These are phyloP conservation scores for Brasilioporus rufonigricans DNA, from an alignment of 768 basidiomycete species.

Conservation along the genomic window DNA sequence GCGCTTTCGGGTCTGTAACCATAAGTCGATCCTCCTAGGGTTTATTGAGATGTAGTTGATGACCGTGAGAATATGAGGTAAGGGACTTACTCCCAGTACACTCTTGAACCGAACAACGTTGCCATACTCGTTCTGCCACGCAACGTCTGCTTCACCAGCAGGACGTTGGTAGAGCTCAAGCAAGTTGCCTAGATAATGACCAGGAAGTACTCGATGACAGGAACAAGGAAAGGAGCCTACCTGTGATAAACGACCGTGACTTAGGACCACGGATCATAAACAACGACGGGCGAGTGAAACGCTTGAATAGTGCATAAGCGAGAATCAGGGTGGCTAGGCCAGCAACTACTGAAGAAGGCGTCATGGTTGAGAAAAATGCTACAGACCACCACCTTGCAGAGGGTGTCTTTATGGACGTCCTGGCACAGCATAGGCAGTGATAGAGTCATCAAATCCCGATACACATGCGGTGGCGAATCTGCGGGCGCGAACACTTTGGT, in stretches of 20 bases:
- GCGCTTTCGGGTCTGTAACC: not conserved
- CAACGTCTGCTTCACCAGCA: constrained; percentile 28
- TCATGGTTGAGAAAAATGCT: not conserved
- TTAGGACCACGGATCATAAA: constrained; percentile 13
- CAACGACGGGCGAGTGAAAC: constrained; percentile 4
- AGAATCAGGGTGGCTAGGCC: not conserved
- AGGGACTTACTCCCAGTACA: constrained; percentile 19
- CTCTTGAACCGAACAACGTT: constrained; percentile 24
- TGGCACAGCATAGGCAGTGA: not conserved
- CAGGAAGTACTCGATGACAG: constrained; percentile 10
- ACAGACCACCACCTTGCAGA: not conserved
- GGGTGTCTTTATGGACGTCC: not conserved
- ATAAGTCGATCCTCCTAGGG: not conserved
- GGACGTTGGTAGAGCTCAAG: constrained; percentile 23
- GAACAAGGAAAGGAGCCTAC: not conserved
- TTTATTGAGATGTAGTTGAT: not conserved
- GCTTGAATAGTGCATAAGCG: not conserved
- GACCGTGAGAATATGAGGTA: not conserved
- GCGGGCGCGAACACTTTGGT: not conserved
- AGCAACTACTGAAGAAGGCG: not conserved
- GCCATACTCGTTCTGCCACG: constrained; percentile 30
- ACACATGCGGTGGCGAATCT: not conserved
- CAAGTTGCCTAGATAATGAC: constrained; percentile 22
- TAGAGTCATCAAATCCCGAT: not conserved
- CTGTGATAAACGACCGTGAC: constrained; percentile 15